Evolutionary conservation across 495 filamentous ascomycete genomes (phyloP).

Genomic region (Amphirosellinia nigrospora): DNA sequence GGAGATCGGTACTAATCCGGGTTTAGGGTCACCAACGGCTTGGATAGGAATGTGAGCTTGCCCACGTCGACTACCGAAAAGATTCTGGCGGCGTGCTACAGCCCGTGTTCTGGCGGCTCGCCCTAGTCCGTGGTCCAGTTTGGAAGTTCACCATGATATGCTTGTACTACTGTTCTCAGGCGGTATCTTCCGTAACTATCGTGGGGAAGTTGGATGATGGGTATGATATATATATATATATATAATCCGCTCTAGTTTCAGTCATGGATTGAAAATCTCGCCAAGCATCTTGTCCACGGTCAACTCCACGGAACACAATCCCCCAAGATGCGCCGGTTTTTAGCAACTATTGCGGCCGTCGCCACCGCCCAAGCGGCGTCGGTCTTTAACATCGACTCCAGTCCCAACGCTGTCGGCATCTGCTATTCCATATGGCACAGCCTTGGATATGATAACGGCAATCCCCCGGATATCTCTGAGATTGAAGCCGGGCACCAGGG

Average conservation of each 20-base stretch:
- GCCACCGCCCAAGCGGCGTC: background rate
- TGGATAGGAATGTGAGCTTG: background rate
- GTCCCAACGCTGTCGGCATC: background rate
- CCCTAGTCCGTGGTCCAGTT: background rate
- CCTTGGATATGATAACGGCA: background rate
- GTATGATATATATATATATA: background rate
- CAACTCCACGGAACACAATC: background rate
- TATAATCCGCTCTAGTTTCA: background rate
- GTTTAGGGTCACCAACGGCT: background rate
- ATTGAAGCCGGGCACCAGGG: background rate
- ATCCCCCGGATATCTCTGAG: constrained; percentile 4
- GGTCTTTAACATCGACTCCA: background rate
- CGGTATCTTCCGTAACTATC: too few relatives aligned
- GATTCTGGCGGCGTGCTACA: background rate
- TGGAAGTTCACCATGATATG: background rate
- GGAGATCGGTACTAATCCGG: constrained; percentile 3
- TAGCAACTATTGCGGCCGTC: background rate
- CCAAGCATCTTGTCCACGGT: too few relatives aligned
- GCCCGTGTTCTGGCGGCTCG: constrained; percentile 3
- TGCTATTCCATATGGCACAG: background rate
- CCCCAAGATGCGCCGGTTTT: background rate
- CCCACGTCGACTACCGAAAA: background rate
- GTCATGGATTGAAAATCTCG: background rate
- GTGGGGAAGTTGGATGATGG: background rate
- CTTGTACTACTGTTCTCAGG: background rate